Conservation (phyloP, 2,329 filamentous ascomycete genomes). For the Trichoderma harzianum region DNA sequence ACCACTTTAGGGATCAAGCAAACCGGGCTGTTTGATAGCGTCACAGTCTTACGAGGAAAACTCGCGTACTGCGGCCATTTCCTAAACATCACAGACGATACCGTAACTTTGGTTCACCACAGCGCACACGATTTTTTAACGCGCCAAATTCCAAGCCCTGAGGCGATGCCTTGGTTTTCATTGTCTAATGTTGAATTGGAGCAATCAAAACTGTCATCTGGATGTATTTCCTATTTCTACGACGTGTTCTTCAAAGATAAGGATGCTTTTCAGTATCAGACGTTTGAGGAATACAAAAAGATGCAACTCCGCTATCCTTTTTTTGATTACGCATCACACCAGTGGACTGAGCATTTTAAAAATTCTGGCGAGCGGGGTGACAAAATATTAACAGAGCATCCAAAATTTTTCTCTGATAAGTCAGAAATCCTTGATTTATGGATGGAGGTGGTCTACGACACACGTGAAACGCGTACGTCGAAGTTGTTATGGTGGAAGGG, state of each 20-base stretch:
- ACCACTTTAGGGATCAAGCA: background rate
- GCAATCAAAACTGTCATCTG: background rate
- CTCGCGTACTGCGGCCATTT: background rate
- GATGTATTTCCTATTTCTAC: background rate
- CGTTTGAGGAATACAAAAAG: no score
- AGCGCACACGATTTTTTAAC: background rate
- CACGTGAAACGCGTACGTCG: no score
- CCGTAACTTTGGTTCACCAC: background rate
- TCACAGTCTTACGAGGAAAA: background rate
- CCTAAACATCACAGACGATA: background rate
- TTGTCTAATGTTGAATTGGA: background rate
- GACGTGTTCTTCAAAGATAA: background rate
- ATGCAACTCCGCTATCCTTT: background rate
- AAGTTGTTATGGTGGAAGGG: no score
- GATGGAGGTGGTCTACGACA: background rate
- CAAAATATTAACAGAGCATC: background rate
- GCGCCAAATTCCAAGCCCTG: rapidly evolving
- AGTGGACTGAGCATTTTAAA: background rate
- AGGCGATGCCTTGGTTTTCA: background rate
- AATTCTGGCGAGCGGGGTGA: background rate
- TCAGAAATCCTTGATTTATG: background rate
- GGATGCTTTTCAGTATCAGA: background rate
- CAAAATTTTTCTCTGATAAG: background rate
- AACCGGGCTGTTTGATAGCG: background rate
- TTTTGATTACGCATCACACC: background rate